Percentiles rank a stretch among this genome's conserved stretches.
Conservation (phyloP, 495 filamentous ascomycete species). For the Talaromyces liani region DNA sequence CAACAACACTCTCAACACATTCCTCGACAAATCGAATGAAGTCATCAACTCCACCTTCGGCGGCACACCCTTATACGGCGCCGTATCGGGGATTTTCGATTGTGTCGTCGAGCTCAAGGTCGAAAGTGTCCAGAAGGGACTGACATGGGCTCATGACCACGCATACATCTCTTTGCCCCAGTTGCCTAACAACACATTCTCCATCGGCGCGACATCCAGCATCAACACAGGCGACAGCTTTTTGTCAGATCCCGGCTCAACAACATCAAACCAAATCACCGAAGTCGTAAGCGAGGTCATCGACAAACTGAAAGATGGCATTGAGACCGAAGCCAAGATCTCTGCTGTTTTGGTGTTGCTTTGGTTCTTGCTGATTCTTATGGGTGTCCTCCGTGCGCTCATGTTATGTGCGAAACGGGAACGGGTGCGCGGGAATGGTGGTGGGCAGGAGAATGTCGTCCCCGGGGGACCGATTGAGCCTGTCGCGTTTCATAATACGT, state of each 20-base stretch:
- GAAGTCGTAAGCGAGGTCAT: conserved; percentile 62
- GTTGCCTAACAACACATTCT: conserved; percentile 76
- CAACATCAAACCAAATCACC: conserved; percentile 73
- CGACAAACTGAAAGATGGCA: conserved; percentile 50
- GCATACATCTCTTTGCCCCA: conserved; percentile 76
- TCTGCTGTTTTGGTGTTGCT: conserved; percentile 59
- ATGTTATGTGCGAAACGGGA: conserved; percentile 36
- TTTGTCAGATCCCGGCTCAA: conserved; percentile 59
- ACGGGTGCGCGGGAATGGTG: conserved; percentile 40
- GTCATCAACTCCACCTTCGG: conserved; percentile 73
- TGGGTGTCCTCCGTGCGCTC: conserved; percentile 61
- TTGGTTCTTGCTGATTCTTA: conserved; percentile 69
- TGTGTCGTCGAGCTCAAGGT: conserved; percentile 75
- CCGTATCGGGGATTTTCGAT: conserved; percentile 64
- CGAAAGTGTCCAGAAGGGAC: conserved; percentile 66
- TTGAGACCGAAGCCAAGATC: conserved; percentile 71
- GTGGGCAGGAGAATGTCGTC: conserved; percentile 23
- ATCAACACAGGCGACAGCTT: conserved; percentile 58
- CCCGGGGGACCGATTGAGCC: conserved; percentile 10
- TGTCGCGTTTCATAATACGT: neutral
- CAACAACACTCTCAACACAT: conserved; percentile 77
- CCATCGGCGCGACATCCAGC: conserved; percentile 61
- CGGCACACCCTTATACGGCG: conserved; percentile 64
- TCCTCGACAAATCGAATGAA: conserved; percentile 64
- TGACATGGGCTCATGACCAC: conserved; percentile 84